Conservation (phyloP, 441 rosid species). For the Metrosideros polymorpha region DNA sequence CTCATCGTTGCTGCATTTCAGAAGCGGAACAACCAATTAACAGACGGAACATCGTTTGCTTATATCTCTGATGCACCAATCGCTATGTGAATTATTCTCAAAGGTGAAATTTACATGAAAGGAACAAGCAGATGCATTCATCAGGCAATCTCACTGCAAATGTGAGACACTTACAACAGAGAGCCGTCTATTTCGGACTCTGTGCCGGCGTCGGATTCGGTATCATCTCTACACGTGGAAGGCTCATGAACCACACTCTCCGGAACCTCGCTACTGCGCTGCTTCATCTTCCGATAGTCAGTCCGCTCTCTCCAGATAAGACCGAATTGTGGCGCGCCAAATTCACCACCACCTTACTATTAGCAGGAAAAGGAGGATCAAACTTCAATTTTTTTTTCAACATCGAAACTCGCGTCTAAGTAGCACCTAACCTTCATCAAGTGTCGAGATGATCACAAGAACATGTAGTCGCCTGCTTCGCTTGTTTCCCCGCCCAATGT, state of each 20-base stretch:
- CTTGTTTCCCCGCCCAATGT: background rate
- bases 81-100: background rate
- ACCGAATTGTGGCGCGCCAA: background rate
- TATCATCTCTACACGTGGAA: background rate
- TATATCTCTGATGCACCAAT: background rate
- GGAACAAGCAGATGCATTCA: background rate
- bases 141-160: background rate
- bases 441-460: background rate
- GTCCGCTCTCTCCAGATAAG: background rate
- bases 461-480: background rate
- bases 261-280: background rate
- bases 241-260: background rate
- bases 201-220: background rate
- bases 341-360: background rate
- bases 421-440: background rate
- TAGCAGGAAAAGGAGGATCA: background rate
- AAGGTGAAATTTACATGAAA: background rate
- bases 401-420: background rate
- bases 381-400: background rate
- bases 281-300: background rate
- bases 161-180: background rate
- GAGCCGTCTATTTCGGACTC: background rate
- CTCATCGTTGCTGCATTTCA: slow-evolving; percentile 6
- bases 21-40: background rate
- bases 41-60: background rate